These are phyloP conservation scores for Coprinopsis cinerea DNA, from an alignment of 768 basidiomycete species.

Conservation along the genomic window DNA sequence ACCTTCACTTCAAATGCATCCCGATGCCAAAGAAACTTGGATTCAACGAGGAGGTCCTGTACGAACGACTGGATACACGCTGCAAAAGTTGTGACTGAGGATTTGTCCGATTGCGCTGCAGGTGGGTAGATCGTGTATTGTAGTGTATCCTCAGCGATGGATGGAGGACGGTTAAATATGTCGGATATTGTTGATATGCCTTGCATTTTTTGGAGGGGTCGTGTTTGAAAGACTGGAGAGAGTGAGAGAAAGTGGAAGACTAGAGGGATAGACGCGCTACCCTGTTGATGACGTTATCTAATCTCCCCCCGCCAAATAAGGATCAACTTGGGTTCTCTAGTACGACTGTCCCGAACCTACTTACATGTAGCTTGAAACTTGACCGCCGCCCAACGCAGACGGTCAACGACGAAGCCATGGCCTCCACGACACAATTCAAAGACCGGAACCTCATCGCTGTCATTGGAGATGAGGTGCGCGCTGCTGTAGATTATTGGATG, in stretches of 20 bases:
- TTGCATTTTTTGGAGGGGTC: no score
- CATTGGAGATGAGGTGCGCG: slow-evolving; percentile 90
- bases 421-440: slow-evolving; percentile 54
- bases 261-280: background rate
- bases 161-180: slow-evolving; percentile 67
- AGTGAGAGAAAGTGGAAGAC: slow-evolving; percentile 4
- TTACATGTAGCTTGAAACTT: background rate
- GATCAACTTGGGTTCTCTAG: slow-evolving; percentile 3
- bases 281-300: background rate
- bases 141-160: slow-evolving; percentile 83
- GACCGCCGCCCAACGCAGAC: background rate
- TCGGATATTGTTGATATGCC: slow-evolving; percentile 36
- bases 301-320: slow-evolving; percentile 8
- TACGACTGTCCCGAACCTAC: background rate
- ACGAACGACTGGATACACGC: slow-evolving; percentile 58
- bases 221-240: no score
- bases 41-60: slow-evolving; percentile 48
- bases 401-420: slow-evolving; percentile 29
- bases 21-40: slow-evolving; percentile 74
- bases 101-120: slow-evolving; percentile 45
- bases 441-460: slow-evolving; percentile 88
- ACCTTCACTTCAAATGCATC: slow-evolving; percentile 79
- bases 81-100: slow-evolving; percentile 58
- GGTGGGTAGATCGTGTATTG: slow-evolving; percentile 70
- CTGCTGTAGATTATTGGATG: background rate